These are phyloP conservation scores for Polygonum aviculare DNA, from an alignment of 148 eudicot genomes.

Conservation along the genomic window DNA sequence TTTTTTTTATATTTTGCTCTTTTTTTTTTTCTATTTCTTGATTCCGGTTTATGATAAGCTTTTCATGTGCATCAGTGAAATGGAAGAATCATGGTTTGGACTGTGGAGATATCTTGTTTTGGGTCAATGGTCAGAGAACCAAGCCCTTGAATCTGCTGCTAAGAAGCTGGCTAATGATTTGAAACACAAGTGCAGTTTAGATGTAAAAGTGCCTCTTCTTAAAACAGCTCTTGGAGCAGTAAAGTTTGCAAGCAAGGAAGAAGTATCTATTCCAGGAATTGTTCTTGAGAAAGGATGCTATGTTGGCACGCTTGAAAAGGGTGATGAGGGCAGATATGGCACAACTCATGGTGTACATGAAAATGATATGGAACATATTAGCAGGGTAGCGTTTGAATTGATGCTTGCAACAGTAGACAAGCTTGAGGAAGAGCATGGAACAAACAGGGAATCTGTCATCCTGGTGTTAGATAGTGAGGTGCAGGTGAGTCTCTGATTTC, in stretches of 20 bases:
- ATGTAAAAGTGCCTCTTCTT: slow-evolving; percentile 34
- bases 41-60: neutral
- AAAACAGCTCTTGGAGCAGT: slow-evolving; percentile 39
- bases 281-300: slow-evolving; percentile 62
- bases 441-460: slow-evolving; percentile 53
- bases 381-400: slow-evolving; percentile 24
- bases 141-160: slow-evolving; percentile 27
- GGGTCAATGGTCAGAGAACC: slow-evolving; percentile 49
- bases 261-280: slow-evolving; percentile 30
- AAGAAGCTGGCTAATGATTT: slow-evolving; percentile 35
- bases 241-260: slow-evolving; percentile 27
- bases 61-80: slow-evolving; percentile 32
- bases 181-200: slow-evolving; percentile 25
- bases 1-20: neutral
- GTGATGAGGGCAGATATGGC: slow-evolving; percentile 14
- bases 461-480: slow-evolving; percentile 73
- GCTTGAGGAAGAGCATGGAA: slow-evolving; percentile 40
- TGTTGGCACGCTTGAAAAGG: slow-evolving; percentile 24
- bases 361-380: slow-evolving; percentile 22
- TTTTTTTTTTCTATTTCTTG: neutral
- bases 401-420: slow-evolving; percentile 31
- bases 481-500: slow-evolving; percentile 47
- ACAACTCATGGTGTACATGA: slow-evolving; percentile 13
- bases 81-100: slow-evolving; percentile 86
- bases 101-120: slow-evolving; percentile 67